phyloP scores from a whole-genome alignment of 495 filamentous ascomycete genomes.

The Hyaloscypha hepaticicola region DNA sequence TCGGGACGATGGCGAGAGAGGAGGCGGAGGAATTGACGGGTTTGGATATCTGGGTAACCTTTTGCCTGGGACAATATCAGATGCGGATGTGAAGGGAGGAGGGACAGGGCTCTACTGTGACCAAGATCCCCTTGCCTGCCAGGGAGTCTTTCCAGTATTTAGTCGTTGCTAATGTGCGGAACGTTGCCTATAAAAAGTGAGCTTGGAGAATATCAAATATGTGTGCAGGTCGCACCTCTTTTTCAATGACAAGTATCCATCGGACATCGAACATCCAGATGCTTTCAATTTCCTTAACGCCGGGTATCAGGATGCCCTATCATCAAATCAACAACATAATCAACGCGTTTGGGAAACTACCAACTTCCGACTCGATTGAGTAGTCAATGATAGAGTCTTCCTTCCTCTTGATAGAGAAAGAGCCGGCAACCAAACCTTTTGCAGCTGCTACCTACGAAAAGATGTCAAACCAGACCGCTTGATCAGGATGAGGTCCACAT shows the following conservation, averaged over 20 bases:
- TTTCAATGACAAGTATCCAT: conserved; percentile 89
- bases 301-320: conserved; percentile 69
- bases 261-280: conserved; percentile 53
- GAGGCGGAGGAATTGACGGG: conserved; percentile 65
- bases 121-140: conserved; percentile 59
- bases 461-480: conserved; percentile 12
- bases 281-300: conserved; percentile 47
- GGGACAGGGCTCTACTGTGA: conserved; percentile 56
- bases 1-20: conserved; percentile 38
- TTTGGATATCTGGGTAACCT: conserved; percentile 87
- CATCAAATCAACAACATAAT: neutral
- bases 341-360: neutral
- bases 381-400: conserved; percentile 29
- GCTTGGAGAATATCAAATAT: neutral
- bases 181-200: conserved; percentile 63
- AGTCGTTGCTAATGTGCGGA: conserved; percentile 62
- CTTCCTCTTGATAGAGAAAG: conserved; percentile 36
- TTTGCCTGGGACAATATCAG: conserved; percentile 60
- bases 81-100: conserved; percentile 5
- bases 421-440: conserved; percentile 68
- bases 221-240: conserved; percentile 63
- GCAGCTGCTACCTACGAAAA: conserved; percentile 58
- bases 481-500: conserved; percentile 18
- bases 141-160: conserved; percentile 49
- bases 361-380: conserved; percentile 16